A percentile compares a stretch with the other conserved stretches of the same genome.
These are phyloP conservation scores for Phyllosticta citriasiana DNA, from an alignment of 2,329 filamentous ascomycete genomes.

Conservation along the genomic window DNA sequence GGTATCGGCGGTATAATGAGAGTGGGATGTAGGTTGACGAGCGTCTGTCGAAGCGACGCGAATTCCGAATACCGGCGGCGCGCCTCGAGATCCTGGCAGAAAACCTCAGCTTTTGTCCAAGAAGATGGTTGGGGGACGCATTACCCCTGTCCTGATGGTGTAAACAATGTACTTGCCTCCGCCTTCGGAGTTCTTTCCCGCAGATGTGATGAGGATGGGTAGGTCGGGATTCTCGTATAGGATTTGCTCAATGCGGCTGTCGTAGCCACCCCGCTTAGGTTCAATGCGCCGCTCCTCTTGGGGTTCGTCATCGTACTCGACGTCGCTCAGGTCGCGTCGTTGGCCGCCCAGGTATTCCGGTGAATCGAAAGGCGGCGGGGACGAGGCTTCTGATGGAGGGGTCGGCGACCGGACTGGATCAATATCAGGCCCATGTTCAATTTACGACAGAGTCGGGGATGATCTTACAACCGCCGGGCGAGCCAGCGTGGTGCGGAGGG, in stretches of 20 bases:
- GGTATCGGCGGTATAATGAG: slow-evolving; percentile 94
- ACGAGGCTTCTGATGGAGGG: slow-evolving; percentile 62
- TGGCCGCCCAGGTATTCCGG: slow-evolving; percentile 44
- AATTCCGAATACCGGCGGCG: slow-evolving; percentile 95
- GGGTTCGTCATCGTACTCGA: slow-evolving; percentile 44
- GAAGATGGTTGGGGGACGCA: slow-evolving; percentile 16
- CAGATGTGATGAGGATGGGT: slow-evolving; percentile 84
- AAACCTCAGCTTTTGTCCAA: slow-evolving; percentile 9
- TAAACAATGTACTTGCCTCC: slow-evolving; percentile 94
- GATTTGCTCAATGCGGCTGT: slow-evolving; percentile 93
- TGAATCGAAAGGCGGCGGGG: slow-evolving; percentile 52
- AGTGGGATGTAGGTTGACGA: slow-evolving; percentile 87
- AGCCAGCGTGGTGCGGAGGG: slow-evolving; percentile 43
- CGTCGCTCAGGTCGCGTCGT: slow-evolving; percentile 46
- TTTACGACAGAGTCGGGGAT: not conserved
- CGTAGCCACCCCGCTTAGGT: slow-evolving; percentile 75
- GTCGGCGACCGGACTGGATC: slow-evolving; percentile 33
- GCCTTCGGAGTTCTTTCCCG: slow-evolving; percentile 88
- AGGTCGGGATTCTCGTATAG: slow-evolving; percentile 89
- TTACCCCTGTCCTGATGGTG: slow-evolving; percentile 87
- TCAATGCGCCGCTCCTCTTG: slow-evolving; percentile 42
- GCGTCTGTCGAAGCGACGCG: slow-evolving; percentile 75
- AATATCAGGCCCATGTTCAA: not conserved
- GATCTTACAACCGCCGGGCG: slow-evolving; percentile 28
- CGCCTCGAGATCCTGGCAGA: slow-evolving; percentile 76